Evolutionary conservation across 1,139 yeast species (phyloP).

Genomic region (Scheffersomyces parashehatae): DNA sequence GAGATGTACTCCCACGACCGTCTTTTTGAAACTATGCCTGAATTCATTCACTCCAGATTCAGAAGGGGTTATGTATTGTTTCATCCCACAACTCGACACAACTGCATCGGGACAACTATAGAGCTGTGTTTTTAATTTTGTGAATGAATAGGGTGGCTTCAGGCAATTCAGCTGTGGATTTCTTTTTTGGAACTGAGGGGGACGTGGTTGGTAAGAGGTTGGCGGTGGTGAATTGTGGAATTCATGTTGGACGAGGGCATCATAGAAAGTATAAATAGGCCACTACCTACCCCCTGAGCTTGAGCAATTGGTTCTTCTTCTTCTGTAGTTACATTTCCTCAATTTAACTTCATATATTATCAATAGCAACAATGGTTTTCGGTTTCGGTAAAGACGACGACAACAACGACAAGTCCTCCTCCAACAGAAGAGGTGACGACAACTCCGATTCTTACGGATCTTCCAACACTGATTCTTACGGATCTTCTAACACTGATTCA

Average conservation of each 20-base stretch:
- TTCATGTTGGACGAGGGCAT: too few species aligned
- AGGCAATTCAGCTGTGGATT: background rate
- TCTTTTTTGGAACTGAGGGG: background rate
- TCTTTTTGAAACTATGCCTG: too few species aligned
- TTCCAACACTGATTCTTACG: constrained; percentile 5
- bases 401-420: constrained; percentile 9
- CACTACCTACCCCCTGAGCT: too few species aligned
- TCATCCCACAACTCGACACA: background rate
- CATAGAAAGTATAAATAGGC: too few species aligned
- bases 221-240: too few species aligned
- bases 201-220: background rate
- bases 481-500: constrained; percentile 2
- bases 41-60: too few species aligned
- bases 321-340: background rate
- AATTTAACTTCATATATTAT: background rate
- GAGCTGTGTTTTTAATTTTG: background rate
- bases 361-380: constrained; percentile 15
- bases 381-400: constrained; percentile 19
- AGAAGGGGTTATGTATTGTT: too few species aligned
- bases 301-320: background rate
- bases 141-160: background rate
- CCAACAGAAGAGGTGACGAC: constrained; percentile 3
- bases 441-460: constrained; percentile 13
- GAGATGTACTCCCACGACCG: too few species aligned
- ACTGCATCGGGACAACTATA: background rate